Evolutionary conservation across 2,329 filamentous ascomycete species (phyloP).

Genomic region (Seiridium cupressi): DNA sequence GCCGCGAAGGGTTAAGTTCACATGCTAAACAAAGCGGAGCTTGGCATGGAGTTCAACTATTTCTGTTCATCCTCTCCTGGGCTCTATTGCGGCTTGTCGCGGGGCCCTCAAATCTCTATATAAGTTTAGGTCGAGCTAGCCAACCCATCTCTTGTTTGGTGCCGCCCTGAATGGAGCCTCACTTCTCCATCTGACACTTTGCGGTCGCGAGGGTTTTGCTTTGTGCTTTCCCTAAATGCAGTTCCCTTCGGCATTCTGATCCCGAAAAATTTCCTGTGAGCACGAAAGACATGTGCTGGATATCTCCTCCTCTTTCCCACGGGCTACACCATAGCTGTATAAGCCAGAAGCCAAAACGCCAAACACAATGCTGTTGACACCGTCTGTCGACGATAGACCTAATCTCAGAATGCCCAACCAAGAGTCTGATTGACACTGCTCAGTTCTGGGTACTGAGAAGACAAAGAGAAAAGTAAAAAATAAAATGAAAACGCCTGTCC

Average conservation of each 20-base stretch:
- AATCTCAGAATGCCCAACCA: not conserved
- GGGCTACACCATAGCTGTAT: not conserved
- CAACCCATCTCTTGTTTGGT: no score
- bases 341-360: not conserved
- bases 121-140: no score
- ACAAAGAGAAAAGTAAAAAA: no score
- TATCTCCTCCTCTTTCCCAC: not conserved
- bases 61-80: not conserved
- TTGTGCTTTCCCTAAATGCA: not conserved
- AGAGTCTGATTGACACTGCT: no score
- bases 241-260: not conserved
- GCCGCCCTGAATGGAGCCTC: no score
- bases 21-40: not conserved
- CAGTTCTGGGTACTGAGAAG: no score
- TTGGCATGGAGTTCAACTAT: not conserved
- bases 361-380: not conserved
- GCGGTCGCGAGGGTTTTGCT: no score
- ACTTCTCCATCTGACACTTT: no score
- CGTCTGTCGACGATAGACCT: not conserved
- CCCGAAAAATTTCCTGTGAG: not conserved
- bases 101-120: no score
- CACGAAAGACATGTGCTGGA: not conserved
- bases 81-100: not conserved
- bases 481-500: not conserved
- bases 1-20: not conserved